Conservation (phyloP, 2,329 filamentous ascomycete species). For the Xylaria hypoxylon region DNA sequence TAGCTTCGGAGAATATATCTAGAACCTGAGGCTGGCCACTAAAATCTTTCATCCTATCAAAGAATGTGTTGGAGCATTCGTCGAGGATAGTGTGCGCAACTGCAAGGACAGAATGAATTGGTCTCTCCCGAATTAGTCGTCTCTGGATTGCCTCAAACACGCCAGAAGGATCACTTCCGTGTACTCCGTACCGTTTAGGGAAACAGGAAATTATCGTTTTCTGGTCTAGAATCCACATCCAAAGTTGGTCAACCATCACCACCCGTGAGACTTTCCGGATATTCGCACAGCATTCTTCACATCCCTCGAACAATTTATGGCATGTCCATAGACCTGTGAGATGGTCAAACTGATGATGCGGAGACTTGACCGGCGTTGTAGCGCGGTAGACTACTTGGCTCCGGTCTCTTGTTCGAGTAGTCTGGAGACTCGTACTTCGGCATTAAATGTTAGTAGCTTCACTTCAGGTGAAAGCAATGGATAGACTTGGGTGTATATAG, state of each 20-base stretch:
- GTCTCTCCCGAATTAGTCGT: slow-evolving; percentile 28
- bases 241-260: slow-evolving; percentile 42
- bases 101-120: slow-evolving; percentile 23
- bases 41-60: slow-evolving; percentile 49
- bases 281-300: slow-evolving; percentile 14
- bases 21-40: slow-evolving; percentile 50
- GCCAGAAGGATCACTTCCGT: slow-evolving; percentile 53
- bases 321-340: slow-evolving; percentile 15
- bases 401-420: slow-evolving; percentile 44
- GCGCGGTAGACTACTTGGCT: slow-evolving; percentile 40
- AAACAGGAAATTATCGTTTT: slow-evolving; percentile 55
- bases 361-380: slow-evolving; percentile 22
- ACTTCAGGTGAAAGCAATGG: background rate
- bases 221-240: slow-evolving; percentile 40
- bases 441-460: background rate
- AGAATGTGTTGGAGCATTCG: slow-evolving; percentile 54
- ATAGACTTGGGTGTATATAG: background rate
- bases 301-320: background rate
- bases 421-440: slow-evolving; percentile 43
- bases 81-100: slow-evolving; percentile 52
- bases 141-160: slow-evolving; percentile 53
- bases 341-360: slow-evolving; percentile 5
- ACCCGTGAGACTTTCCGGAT: slow-evolving; percentile 31
- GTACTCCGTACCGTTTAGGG: slow-evolving; percentile 54
- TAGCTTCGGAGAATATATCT: slow-evolving; percentile 50